Conservation (phyloP, 495 filamentous ascomycete genomes). For the Aspergillus nidulans region DNA sequence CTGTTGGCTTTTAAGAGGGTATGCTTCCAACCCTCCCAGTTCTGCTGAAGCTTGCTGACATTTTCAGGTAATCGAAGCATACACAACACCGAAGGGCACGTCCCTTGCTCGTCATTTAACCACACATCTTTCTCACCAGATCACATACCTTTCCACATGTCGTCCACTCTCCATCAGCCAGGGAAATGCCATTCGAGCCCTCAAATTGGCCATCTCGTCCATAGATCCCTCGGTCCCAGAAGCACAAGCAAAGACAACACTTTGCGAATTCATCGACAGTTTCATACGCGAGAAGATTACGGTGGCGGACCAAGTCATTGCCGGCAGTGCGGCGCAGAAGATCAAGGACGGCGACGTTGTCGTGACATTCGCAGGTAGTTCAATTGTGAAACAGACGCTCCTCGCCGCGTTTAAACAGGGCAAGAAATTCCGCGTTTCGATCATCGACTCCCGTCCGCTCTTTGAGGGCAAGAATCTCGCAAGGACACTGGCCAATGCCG, state of each 20-base stretch:
- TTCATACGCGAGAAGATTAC: conserved; percentile 90
- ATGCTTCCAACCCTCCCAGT: conserved; percentile 25
- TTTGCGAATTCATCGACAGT: conserved; percentile 77
- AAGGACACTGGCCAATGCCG: conserved; percentile 58
- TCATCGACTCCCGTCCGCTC: conserved; percentile 78
- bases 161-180: conserved; percentile 89
- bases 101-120: conserved; percentile 87
- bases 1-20: conserved; percentile 86
- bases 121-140: conserved; percentile 90
- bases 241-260: conserved; percentile 64
- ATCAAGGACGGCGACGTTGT: conserved; percentile 78
- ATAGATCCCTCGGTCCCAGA: conserved; percentile 81
- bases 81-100: conserved; percentile 77
- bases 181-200: conserved; percentile 91
- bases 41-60: conserved; percentile 1
- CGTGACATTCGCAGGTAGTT: conserved; percentile 84
- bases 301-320: conserved; percentile 80
- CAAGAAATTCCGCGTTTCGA: conserved; percentile 73
- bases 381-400: conserved; percentile 76
- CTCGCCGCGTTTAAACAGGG: conserved; percentile 63
- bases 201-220: conserved; percentile 82
- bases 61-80: conserved; percentile 78
- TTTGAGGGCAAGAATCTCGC: conserved; percentile 77
- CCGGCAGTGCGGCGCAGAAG: conserved; percentile 63
- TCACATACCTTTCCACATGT: conserved; percentile 87